Percentiles rank a stretch among this genome's conserved stretches.
Conservation (phyloP, 805 yeast genomes). For the Yamadazyma laniorum region DNA sequence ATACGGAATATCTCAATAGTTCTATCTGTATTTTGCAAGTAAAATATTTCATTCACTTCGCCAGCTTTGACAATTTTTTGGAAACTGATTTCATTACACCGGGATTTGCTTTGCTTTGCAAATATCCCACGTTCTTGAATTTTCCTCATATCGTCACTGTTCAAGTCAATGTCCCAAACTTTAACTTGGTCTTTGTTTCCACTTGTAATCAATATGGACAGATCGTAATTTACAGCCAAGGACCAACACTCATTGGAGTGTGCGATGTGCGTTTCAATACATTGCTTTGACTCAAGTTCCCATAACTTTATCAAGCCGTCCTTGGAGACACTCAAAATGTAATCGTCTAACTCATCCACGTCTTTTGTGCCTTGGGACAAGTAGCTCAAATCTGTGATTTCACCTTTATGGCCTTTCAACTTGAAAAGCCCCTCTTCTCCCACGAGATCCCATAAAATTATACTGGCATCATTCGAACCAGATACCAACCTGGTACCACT, state of each 20-base stretch:
- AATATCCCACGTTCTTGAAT: constrained; percentile 56
- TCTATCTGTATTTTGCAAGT: constrained; percentile 76
- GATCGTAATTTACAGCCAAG: constrained; percentile 48
- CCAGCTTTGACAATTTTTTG: constrained; percentile 24
- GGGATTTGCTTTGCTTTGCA: constrained; percentile 73
- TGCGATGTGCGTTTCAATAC: constrained; percentile 92
- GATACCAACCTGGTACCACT: constrained; percentile 84
- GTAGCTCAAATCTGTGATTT: constrained; percentile 72
- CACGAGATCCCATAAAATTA: constrained; percentile 93
- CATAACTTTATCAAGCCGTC: constrained; percentile 92
- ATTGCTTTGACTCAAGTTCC: constrained; percentile 87
- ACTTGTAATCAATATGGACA: constrained; percentile 57
- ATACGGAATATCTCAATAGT: constrained; percentile 77
- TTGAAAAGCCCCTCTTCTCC: constrained; percentile 87
- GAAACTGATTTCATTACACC: constrained; percentile 64
- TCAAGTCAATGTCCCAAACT: constrained; percentile 73
- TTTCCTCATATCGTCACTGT: constrained; percentile 49
- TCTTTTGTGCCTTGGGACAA: constrained; percentile 30
- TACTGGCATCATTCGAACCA: constrained; percentile 81
- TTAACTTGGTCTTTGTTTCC: constrained; percentile 81
- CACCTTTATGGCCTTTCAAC: constrained; percentile 85
- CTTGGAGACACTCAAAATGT: constrained; percentile 73
- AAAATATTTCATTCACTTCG: constrained; percentile 49
- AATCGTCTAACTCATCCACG: constrained; percentile 61
- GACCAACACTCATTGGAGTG: constrained; percentile 95